A percentile compares a stretch with the other conserved stretches of the same genome.
phyloP scores from a whole-genome alignment of 2,329 filamentous ascomycete species.

The Thermoascus crustaceus region DNA sequence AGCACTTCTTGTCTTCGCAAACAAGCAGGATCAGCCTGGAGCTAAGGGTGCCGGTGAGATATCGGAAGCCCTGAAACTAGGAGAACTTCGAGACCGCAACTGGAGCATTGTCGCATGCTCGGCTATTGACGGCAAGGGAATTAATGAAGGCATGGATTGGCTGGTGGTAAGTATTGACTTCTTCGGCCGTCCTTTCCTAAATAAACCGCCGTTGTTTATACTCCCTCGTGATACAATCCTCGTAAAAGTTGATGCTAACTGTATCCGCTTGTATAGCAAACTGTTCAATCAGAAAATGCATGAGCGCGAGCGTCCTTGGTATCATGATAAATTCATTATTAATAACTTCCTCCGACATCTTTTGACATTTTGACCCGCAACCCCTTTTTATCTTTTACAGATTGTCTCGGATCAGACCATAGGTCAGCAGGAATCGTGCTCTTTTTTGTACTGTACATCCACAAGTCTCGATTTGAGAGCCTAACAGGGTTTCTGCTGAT shows the following conservation, averaged over 20 bases:
- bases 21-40: conserved; percentile 97
- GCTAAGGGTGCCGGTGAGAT: conserved; percentile 96
- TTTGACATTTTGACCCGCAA: background rate
- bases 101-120: conserved; percentile 99
- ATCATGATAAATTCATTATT: conserved; percentile 6
- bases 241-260: conserved; percentile 8
- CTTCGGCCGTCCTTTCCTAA: background rate
- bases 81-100: conserved; percentile 89
- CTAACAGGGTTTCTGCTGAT: too few relatives aligned
- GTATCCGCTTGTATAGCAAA: conserved; percentile 26
- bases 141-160: conserved; percentile 99
- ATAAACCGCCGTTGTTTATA: background rate
- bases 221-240: background rate
- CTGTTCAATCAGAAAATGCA: conserved; percentile 37
- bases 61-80: conserved; percentile 81
- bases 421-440: too few relatives aligned
- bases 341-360: background rate
- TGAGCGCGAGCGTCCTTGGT: conserved; percentile 23
- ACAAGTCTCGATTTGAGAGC: too few relatives aligned
- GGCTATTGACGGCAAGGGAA: conserved; percentile 87
- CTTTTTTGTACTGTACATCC: too few relatives aligned
- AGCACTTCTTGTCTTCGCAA: conserved; percentile 87
- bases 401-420: too few relatives aligned
- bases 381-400: too few relatives aligned
- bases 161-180: conserved; percentile 65